A percentile compares a stretch with the other conserved stretches of the same genome.
These are phyloP conservation scores for Epichloe hybrida DNA, from an alignment of 2,329 filamentous ascomycete genomes.

Conservation along the genomic window DNA sequence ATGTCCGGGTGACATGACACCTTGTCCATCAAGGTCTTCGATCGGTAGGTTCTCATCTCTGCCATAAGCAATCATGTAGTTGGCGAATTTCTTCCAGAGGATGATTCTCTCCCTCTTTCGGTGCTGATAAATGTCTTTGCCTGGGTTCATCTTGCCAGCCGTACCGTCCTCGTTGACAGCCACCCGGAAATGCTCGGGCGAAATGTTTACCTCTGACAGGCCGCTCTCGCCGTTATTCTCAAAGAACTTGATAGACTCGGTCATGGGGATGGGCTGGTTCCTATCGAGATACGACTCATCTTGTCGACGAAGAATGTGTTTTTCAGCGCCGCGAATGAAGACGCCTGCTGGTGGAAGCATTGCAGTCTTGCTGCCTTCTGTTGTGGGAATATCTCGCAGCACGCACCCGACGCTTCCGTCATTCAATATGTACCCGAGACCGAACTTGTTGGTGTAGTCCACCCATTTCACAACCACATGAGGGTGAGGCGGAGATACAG, in stretches of 20 bases:
- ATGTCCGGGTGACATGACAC: conserved; percentile 24
- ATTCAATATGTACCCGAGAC: conserved; percentile 70
- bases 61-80: conserved; percentile 62
- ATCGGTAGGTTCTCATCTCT: conserved; percentile 48
- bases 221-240: conserved; percentile 56
- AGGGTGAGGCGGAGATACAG: conserved; percentile 41
- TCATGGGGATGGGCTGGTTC: conserved; percentile 51
- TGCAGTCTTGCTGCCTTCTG: conserved; percentile 34
- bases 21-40: conserved; percentile 31
- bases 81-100: conserved; percentile 61
- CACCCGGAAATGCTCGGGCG: conserved; percentile 47
- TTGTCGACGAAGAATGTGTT: conserved; percentile 50
- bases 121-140: conserved; percentile 51
- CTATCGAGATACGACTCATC: conserved; percentile 42
- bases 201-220: conserved; percentile 48
- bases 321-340: conserved; percentile 57
- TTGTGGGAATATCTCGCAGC: conserved; percentile 40
- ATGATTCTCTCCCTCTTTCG: conserved; percentile 53
- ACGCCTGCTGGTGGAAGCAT: conserved; percentile 57
- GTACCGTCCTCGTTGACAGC: conserved; percentile 43
- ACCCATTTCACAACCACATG: conserved; percentile 69
- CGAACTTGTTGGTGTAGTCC: conserved; percentile 79
- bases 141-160: conserved; percentile 45
- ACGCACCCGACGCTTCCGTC: conserved; percentile 70
- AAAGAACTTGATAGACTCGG: conserved; percentile 53